Conservation (phyloP, 1,284 basidiomycete species). For the Ceratobasidium theobromae region DNA sequence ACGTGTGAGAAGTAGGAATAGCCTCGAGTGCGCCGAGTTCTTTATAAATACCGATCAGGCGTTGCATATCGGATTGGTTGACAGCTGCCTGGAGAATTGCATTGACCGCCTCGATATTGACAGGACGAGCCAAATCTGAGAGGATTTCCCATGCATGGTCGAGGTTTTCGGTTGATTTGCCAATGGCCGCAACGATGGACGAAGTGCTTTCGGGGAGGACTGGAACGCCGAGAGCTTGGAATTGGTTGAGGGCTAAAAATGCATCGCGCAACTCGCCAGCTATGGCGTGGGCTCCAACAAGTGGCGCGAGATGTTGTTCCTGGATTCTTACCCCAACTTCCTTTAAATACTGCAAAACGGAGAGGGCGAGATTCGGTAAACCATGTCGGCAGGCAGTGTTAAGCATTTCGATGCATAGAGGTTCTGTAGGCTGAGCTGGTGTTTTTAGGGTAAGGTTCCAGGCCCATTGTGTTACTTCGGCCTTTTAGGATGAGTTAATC, state of each 20-base stretch:
- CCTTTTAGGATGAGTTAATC: conserved; percentile 47
- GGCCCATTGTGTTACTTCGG: conserved; percentile 61
- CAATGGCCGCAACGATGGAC: conserved; percentile 56
- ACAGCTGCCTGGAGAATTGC: conserved; percentile 65
- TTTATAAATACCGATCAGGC: conserved; percentile 75
- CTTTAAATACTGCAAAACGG: conserved; percentile 60
- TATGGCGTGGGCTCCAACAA: conserved; percentile 64
- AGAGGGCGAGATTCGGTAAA: conserved; percentile 64
- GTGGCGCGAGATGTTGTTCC: conserved; percentile 70
- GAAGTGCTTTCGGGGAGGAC: conserved; percentile 52
- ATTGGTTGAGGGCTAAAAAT: conserved; percentile 54
- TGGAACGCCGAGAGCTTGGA: conserved; percentile 54
- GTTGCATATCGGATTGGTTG: conserved; percentile 66
- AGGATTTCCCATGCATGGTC: conserved; percentile 68
- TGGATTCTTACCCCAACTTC: conserved; percentile 51
- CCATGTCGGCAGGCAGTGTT: conserved; percentile 72
- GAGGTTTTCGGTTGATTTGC: conserved; percentile 53
- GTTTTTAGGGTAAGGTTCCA: conserved; percentile 64
- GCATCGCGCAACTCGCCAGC: conserved; percentile 59
- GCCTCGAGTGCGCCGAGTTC: conserved; percentile 58
- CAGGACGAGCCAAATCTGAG: conserved; percentile 53
- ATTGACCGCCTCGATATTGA: conserved; percentile 66
- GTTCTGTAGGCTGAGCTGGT: conserved; percentile 68
- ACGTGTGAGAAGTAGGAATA: conserved; percentile 63
- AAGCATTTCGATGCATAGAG: conserved; percentile 66